phyloP scores from a whole-genome alignment of 371 early-diverging fungal genomes.

The Fennellomyces sp. region DNA sequence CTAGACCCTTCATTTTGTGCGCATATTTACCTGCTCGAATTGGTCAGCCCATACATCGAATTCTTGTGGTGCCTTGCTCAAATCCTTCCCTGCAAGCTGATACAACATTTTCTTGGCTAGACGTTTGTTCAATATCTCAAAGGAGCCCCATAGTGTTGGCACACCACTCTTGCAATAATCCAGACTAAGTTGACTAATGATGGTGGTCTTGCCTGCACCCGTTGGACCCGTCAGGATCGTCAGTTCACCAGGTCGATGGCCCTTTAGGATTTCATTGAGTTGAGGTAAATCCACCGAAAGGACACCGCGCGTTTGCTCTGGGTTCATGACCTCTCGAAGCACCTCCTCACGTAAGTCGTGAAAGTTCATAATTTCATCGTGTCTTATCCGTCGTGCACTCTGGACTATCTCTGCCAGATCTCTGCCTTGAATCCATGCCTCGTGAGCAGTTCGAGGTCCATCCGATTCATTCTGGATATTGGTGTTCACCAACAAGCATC shows the following conservation, averaged over 20 bases:
- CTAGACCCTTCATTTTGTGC: neutral
- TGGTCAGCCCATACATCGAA: conserved; percentile 58
- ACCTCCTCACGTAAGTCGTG: conserved; percentile 63
- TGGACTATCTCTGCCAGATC: conserved; percentile 38
- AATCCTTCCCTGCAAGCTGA: conserved; percentile 66
- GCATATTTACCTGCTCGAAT: conserved; percentile 60
- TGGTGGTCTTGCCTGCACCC: conserved; percentile 78
- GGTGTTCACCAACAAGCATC: conserved; percentile 58
- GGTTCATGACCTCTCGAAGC: conserved; percentile 68
- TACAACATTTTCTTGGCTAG: conserved; percentile 74
- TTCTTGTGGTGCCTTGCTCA: conserved; percentile 49
- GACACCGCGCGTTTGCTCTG: conserved; percentile 69
- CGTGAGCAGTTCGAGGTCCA: conserved; percentile 49
- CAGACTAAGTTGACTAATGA: conserved; percentile 74
- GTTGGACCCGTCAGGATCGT: conserved; percentile 79
- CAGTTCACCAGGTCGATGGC: conserved; percentile 76
- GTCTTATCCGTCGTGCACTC: conserved; percentile 51
- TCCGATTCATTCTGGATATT: conserved; percentile 28
- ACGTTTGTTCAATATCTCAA: conserved; percentile 77
- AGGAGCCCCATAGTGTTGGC: conserved; percentile 81
- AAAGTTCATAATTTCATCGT: conserved; percentile 72
- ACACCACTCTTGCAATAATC: conserved; percentile 77
- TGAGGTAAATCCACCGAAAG: conserved; percentile 61
- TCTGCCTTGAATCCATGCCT: conserved; percentile 34
- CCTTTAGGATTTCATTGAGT: conserved; percentile 69